Percentiles rank a stretch among this genome's conserved stretches.
phyloP scores from a whole-genome alignment of 2,329 filamentous ascomycete species.

The Dendrostoma leiphaemia region DNA sequence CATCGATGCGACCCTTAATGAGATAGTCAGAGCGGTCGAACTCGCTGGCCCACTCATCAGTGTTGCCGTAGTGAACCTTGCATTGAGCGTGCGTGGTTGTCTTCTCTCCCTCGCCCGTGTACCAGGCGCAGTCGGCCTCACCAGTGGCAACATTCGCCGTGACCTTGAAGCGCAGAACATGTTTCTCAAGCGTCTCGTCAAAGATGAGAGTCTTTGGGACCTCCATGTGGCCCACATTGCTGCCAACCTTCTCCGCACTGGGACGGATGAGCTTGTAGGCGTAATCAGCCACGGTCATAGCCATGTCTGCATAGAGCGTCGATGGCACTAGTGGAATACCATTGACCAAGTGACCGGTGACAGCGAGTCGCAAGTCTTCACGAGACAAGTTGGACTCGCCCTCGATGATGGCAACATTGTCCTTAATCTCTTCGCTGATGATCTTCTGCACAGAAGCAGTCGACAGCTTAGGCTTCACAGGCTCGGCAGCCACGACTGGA shows the following conservation, averaged over 20 bases:
- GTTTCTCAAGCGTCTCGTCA: slow-evolving; percentile 41
- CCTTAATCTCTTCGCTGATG: slow-evolving; percentile 60
- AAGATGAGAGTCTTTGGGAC: slow-evolving; percentile 69
- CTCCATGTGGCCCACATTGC: slow-evolving; percentile 66
- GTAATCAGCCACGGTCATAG: slow-evolving; percentile 59
- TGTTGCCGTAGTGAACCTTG: slow-evolving; percentile 60
- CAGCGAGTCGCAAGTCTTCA: slow-evolving; percentile 57
- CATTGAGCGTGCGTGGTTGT: slow-evolving; percentile 61
- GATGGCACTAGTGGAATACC: slow-evolving; percentile 65
- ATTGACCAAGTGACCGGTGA: slow-evolving; percentile 67
- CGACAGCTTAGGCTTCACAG: slow-evolving; percentile 54
- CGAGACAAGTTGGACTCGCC: slow-evolving; percentile 66
- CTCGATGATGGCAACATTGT: slow-evolving; percentile 56
- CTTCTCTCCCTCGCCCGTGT: slow-evolving; percentile 57
- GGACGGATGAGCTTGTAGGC: slow-evolving; percentile 63
- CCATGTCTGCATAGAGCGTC: slow-evolving; percentile 48
- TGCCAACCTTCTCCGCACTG: slow-evolving; percentile 51
- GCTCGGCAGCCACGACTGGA: slow-evolving; percentile 26
- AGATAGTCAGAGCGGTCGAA: slow-evolving; percentile 69
- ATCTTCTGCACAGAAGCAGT: slow-evolving; percentile 66
- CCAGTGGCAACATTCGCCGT: slow-evolving; percentile 57
- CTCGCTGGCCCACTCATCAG: slow-evolving; percentile 59
- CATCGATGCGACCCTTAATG: slow-evolving; percentile 61
- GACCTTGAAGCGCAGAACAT: slow-evolving; percentile 60
- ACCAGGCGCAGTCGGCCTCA: slow-evolving; percentile 55